Percentiles rank a stretch among this genome's conserved stretches.
Conservation (phyloP, 345 rosid genomes). For the Moricandia moricandioides region DNA sequence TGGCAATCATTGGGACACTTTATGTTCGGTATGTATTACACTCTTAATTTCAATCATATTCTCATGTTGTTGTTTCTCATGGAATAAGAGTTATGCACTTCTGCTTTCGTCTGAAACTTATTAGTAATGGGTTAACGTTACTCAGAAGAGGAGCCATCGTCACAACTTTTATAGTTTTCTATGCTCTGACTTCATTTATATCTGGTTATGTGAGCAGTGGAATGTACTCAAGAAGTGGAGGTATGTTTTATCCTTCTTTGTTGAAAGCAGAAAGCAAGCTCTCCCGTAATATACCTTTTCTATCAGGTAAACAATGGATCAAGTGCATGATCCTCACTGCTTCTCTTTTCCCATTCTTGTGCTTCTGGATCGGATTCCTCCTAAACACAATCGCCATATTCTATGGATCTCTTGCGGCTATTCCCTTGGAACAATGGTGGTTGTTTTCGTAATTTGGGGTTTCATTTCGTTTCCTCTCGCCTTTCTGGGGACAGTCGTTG, state of each 20-base stretch:
- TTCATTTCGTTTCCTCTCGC: slow-evolving; percentile 96
- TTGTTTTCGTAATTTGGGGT: slow-evolving; percentile 90
- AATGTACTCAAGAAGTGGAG: slow-evolving; percentile 92
- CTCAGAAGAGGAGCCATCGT: slow-evolving; percentile 37
- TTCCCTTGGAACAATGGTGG: slow-evolving; percentile 97
- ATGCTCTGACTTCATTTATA: slow-evolving; percentile 90
- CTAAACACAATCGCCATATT: slow-evolving; percentile 88
- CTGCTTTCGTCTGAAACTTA: background rate
- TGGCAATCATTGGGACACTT: slow-evolving; percentile 89
- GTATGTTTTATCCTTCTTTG: slow-evolving; percentile 40
- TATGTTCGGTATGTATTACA: slow-evolving; percentile 75
- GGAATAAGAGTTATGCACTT: background rate
- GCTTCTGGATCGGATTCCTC: slow-evolving; percentile 86
- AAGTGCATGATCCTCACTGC: slow-evolving; percentile 95
- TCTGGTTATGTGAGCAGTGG: slow-evolving; percentile 98
- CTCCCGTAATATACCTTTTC: background rate
- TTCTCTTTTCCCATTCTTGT: slow-evolving; percentile 92
- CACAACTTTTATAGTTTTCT: slow-evolving; percentile 77
- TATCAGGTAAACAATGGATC: slow-evolving; percentile 88
- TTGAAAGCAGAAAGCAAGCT: slow-evolving; percentile 1
- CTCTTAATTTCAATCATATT: background rate
- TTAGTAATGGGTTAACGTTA: background rate
- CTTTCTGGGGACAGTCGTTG: slow-evolving; percentile 91
- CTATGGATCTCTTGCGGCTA: slow-evolving; percentile 93
- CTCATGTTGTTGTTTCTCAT: background rate